phyloP scores from a whole-genome alignment of 139 green algal genomes.

The Pseudopediastrum boryanum region DNA sequence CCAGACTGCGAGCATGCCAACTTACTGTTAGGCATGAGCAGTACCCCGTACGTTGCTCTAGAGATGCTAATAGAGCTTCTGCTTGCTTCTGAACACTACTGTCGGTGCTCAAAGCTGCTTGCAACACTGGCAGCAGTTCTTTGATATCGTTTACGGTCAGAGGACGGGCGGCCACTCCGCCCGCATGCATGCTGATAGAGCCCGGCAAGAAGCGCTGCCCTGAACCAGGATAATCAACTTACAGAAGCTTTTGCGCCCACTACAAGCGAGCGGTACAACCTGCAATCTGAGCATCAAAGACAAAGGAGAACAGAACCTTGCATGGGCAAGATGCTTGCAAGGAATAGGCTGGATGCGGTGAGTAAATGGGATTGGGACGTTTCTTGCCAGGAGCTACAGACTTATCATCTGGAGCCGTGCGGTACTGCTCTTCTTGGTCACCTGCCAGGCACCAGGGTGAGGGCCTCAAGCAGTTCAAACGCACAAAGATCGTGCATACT shows the following conservation, averaged over 20 bases:
- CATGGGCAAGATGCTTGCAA: no score
- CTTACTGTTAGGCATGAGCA: slow-evolving; percentile 85
- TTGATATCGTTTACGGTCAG: slow-evolving; percentile 42
- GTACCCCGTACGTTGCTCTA: slow-evolving; percentile 75
- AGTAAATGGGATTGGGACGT: no score
- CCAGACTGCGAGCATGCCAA: background rate
- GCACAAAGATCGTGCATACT: background rate
- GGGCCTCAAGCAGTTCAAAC: background rate
- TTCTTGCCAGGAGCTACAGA: no score
- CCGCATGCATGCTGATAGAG: background rate
- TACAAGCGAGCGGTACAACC: background rate
- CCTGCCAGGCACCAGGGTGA: background rate
- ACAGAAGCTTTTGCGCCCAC: background rate
- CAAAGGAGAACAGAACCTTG: background rate
- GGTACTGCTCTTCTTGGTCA: background rate
- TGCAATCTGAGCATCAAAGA: background rate
- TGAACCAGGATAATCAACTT: background rate
- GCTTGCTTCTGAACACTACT: slow-evolving; percentile 64
- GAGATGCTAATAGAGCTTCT: slow-evolving; percentile 62
- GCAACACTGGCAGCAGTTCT: slow-evolving; percentile 55
- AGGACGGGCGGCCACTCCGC: no score
- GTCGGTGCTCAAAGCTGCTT: slow-evolving; percentile 68
- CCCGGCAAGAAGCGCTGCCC: background rate
- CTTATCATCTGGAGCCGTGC: background rate
- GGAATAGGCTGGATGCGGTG: no score